A percentile compares a stretch with the other conserved stretches of the same genome.
These are phyloP conservation scores for Chondrostereum purpureum DNA, from an alignment of 1,284 basidiomycete species.

Conservation along the genomic window DNA sequence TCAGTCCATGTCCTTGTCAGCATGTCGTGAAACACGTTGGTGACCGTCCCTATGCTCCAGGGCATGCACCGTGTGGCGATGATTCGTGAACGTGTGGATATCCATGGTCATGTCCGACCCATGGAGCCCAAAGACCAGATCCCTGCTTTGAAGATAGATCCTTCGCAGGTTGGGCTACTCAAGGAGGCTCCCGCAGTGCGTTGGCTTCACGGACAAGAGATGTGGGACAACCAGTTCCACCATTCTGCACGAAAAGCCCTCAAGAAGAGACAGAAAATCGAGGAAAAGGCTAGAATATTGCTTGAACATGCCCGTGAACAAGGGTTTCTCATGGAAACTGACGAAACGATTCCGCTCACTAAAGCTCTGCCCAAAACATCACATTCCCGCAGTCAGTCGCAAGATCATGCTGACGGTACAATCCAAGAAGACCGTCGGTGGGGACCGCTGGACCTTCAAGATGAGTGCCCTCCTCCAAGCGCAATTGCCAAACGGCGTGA, in stretches of 20 bases:
- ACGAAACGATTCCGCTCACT: constrained; percentile 1
- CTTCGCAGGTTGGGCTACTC: constrained; percentile 61
- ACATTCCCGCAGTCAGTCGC: constrained; percentile 3
- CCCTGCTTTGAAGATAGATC: constrained; percentile 46
- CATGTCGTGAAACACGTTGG: no score
- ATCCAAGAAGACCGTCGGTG: constrained; percentile 40
- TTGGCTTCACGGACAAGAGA: constrained; percentile 52
- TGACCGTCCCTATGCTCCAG: no score
- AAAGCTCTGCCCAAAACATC: not conserved
- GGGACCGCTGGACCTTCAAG: constrained; percentile 52
- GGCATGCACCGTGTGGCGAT: constrained; percentile 30
- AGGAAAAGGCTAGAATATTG: constrained; percentile 33
- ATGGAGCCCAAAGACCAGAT: constrained; percentile 66
- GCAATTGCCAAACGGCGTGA: constrained; percentile 59
- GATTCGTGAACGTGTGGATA: constrained; percentile 76
- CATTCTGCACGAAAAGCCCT: constrained; percentile 32
- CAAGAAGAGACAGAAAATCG: constrained; percentile 31
- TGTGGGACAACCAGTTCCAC: constrained; percentile 50
- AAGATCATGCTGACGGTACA: constrained; percentile 14
- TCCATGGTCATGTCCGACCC: constrained; percentile 56
- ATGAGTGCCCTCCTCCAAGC: constrained; percentile 54
- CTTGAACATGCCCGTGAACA: constrained; percentile 40
- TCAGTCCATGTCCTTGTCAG: no score
- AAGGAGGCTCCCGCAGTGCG: constrained; percentile 53
- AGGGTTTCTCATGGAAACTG: constrained; percentile 33